These are phyloP conservation scores for Salicornia ramosissima DNA, from an alignment of 148 eudicot genomes.

Conservation along the genomic window DNA sequence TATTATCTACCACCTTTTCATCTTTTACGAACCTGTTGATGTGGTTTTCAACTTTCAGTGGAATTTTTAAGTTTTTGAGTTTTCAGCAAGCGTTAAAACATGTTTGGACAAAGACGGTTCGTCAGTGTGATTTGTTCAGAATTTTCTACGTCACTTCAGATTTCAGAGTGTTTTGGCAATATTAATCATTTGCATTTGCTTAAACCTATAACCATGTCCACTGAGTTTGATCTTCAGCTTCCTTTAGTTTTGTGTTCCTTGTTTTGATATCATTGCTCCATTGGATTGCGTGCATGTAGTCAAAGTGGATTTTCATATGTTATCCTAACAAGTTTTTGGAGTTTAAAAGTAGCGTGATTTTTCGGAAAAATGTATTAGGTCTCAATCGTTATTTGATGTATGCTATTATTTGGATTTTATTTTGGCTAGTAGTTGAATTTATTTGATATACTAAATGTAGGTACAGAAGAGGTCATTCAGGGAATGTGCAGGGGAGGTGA, in stretches of 20 bases:
- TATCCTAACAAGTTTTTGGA: not conserved
- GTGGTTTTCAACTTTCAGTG: too few relatives aligned
- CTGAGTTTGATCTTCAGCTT: not conserved
- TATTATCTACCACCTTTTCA: not conserved
- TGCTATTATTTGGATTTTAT: not conserved
- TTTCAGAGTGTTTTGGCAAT: not conserved
- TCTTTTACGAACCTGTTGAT: not conserved
- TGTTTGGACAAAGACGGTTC: too few relatives aligned
- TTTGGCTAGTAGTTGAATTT: conserved; percentile 1
- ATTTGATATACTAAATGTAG: conserved; percentile 32
- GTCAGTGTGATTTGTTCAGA: too few relatives aligned
- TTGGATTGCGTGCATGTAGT: not conserved
- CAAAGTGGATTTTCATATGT: not conserved
- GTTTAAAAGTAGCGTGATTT: not conserved
- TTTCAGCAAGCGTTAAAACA: not conserved
- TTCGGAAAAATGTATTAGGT: not conserved
- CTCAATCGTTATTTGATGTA: not conserved
- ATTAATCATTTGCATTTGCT: not conserved
- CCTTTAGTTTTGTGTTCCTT: not conserved
- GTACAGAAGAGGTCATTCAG: conserved; percentile 63
- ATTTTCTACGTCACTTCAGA: too few relatives aligned
- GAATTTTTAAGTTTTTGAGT: too few relatives aligned
- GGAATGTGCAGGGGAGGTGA: conserved; percentile 86
- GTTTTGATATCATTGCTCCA: not conserved
- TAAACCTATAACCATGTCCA: not conserved